Evolutionary conservation across 495 filamentous ascomycete genomes (phyloP).

Genomic region (Hypoxylon lenormandii): DNA sequence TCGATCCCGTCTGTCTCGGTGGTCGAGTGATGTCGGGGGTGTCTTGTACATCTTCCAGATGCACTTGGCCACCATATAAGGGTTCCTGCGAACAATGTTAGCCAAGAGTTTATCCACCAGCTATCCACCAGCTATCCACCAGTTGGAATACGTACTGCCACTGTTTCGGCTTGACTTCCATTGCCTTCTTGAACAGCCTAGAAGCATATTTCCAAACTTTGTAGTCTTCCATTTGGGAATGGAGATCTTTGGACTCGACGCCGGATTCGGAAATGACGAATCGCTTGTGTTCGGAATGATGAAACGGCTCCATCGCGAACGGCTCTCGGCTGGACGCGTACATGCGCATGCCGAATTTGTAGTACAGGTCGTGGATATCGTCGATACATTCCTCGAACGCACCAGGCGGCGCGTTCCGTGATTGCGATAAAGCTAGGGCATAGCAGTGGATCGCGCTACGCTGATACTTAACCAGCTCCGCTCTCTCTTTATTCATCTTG

Average conservation of each 20-base stretch:
- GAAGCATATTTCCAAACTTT: conserved; percentile 88
- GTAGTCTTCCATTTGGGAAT: conserved; percentile 77
- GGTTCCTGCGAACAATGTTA: conserved; percentile 64
- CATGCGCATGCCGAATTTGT: conserved; percentile 87
- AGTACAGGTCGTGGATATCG: conserved; percentile 83
- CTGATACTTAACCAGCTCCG: conserved; percentile 79
- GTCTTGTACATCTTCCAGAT: conserved; percentile 91
- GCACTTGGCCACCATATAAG: conserved; percentile 93
- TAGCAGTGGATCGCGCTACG: conserved; percentile 92
- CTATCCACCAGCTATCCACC: no score
- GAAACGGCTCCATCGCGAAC: conserved; percentile 88
- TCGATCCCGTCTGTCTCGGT: conserved; percentile 55
- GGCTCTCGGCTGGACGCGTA: conserved; percentile 93
- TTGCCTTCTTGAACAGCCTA: conserved; percentile 79
- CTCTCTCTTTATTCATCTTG: conserved; percentile 86
- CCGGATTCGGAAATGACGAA: conserved; percentile 76
- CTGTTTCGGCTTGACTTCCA: conserved; percentile 77
- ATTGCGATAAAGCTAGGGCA: conserved; percentile 82
- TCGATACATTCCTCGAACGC: conserved; percentile 70
- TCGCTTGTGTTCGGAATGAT: conserved; percentile 76
- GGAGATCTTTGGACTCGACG: conserved; percentile 75
- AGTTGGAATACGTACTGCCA: conserved; percentile 76
- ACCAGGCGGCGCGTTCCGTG: conserved; percentile 72
- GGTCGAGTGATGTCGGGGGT: conserved; percentile 65
- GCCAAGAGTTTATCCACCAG: neutral